phyloP scores from a whole-genome alignment of 768 basidiomycete species.

The Mycena metata region DNA sequence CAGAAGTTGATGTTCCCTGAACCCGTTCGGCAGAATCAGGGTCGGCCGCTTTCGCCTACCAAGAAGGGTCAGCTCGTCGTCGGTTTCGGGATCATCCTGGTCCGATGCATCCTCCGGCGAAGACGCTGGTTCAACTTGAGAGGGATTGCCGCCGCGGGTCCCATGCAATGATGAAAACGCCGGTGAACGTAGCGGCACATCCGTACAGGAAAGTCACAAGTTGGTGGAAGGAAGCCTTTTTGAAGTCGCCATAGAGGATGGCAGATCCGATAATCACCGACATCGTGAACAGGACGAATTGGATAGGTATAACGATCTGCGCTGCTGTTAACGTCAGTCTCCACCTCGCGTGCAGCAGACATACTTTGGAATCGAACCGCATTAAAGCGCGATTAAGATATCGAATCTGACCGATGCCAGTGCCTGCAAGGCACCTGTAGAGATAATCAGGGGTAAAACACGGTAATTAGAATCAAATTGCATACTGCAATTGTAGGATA shows the following conservation, averaged over 20 bases:
- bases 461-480: conserved; percentile 5
- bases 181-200: conserved; percentile 89
- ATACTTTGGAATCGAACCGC: conserved; percentile 92
- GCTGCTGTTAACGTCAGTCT: conserved; percentile 2
- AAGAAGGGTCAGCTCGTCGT: conserved; percentile 48
- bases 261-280: conserved; percentile 94
- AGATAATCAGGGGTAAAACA: conserved; percentile 8
- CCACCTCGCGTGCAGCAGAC: conserved; percentile 9
- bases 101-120: conserved; percentile 45
- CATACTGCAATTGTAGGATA: conserved; percentile 83
- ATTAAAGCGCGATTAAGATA: conserved; percentile 91
- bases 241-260: conserved; percentile 95
- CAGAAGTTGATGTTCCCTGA: conserved; percentile 62
- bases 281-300: conserved; percentile 95
- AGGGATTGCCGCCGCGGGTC: conserved; percentile 52
- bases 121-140: conserved; percentile 49
- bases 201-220: conserved; percentile 89
- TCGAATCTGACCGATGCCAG: conserved; percentile 86
- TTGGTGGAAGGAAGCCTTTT: conserved; percentile 83
- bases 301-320: conserved; percentile 91
- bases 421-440: conserved; percentile 74
- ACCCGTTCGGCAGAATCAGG: conserved; percentile 64
- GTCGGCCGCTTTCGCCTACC: conserved; percentile 35
- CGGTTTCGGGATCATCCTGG: conserved; percentile 39
- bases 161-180: conserved; percentile 91